Evolutionary conservation across 1,284 basidiomycete species (phyloP).

Genomic region (Moniliophthora roreri): DNA sequence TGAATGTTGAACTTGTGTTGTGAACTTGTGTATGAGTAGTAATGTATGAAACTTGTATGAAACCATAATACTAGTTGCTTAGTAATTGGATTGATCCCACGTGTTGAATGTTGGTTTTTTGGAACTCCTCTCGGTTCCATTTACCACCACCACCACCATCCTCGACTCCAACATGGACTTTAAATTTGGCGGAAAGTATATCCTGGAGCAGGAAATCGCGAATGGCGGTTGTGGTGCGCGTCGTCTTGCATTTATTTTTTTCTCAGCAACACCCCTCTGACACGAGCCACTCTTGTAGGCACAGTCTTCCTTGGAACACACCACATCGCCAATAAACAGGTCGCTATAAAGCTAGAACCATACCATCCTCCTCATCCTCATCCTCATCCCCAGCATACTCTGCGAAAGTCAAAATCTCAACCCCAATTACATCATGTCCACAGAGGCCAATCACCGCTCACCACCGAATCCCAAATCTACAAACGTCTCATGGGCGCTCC

Average conservation of each 20-base stretch:
- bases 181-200: conserved; percentile 85
- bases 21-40: no score
- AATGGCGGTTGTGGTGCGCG: conserved; percentile 87
- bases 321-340: conserved; percentile 94
- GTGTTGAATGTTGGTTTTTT: neutral
- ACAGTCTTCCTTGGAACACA: conserved; percentile 95
- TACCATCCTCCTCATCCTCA: conserved; percentile 42
- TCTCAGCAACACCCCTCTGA: neutral
- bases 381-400: neutral
- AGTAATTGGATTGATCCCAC: no score
- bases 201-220: conserved; percentile 93
- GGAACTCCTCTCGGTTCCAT: neutral
- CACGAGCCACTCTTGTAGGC: conserved; percentile 41
- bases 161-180: conserved; percentile 11
- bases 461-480: conserved; percentile 91
- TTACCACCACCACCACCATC: neutral
- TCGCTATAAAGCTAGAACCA: conserved; percentile 96
- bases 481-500: conserved; percentile 92
- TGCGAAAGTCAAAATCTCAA: conserved; percentile 31
- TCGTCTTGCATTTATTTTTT: neutral
- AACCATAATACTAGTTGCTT: no score
- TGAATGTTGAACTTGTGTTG: no score
- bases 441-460: conserved; percentile 59
- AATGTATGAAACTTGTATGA: no score
- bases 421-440: conserved; percentile 44